These are phyloP conservation scores for Isatis lusitanica DNA, from an alignment of 441 rosid species.

Conservation along the genomic window DNA sequence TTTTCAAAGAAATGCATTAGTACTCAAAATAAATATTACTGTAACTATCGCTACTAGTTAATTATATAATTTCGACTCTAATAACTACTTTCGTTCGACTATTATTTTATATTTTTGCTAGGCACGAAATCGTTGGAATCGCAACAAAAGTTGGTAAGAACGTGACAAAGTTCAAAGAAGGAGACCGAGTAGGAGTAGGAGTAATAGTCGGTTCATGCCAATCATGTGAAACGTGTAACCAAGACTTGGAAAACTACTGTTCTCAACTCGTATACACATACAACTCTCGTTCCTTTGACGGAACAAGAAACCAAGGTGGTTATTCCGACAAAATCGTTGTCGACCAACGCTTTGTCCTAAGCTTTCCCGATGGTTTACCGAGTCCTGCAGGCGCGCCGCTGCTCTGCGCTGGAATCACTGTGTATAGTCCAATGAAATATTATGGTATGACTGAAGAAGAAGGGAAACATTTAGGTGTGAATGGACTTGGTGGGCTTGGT, in stretches of 20 bases:
- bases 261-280: conserved; percentile 56
- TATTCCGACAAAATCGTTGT: conserved; percentile 69
- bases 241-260: conserved; percentile 78
- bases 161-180: conserved; percentile 57
- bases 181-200: conserved; percentile 79
- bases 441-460: conserved; percentile 75
- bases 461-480: conserved; percentile 81
- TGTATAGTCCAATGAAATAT: conserved; percentile 82
- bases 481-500: conserved; percentile 89
- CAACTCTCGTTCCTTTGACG: conserved; percentile 49
- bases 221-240: conserved; percentile 64
- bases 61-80: not conserved
- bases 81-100: not conserved
- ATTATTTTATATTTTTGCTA: conserved; percentile 11
- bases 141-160: conserved; percentile 55
- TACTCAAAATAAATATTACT: not conserved
- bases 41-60: not conserved
- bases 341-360: conserved; percentile 60
- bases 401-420: conserved; percentile 83
- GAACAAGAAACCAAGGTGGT: conserved; percentile 72
- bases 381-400: conserved; percentile 67
- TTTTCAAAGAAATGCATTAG: not conserved
- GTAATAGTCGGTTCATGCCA: conserved; percentile 65
- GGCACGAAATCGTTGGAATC: conserved; percentile 66
- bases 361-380: conserved; percentile 66